Conservation (phyloP, 208 protist genomes). For the Acanthamoeba castellanii region DNA sequence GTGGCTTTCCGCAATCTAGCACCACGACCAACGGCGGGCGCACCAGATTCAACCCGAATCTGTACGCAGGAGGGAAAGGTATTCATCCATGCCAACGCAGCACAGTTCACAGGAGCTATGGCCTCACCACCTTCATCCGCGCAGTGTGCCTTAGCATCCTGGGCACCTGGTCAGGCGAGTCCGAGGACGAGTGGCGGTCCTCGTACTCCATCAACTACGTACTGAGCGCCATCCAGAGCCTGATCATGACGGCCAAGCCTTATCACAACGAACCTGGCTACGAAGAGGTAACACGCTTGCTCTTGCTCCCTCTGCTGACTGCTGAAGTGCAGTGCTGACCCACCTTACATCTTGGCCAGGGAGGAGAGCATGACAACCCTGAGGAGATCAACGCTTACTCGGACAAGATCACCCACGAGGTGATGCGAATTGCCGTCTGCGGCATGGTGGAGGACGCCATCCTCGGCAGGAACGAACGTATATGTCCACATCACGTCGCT, state of each 20-base stretch:
- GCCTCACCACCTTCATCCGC: background rate
- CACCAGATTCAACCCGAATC: constrained; percentile 76
- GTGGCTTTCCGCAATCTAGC: background rate
- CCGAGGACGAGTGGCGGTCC: constrained; percentile 77
- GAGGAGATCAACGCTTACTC: constrained; percentile 74
- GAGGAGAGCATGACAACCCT: background rate
- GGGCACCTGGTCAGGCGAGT: constrained; percentile 80
- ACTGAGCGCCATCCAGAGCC: constrained; percentile 74
- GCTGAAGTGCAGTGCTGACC: background rate
- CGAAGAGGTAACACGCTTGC: constrained; percentile 38
- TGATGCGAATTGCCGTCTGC: constrained; percentile 71
- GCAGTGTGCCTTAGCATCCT: constrained; percentile 78
- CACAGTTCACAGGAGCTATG: background rate
- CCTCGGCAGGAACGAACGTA: constrained; percentile 64
- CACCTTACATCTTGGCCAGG: background rate
- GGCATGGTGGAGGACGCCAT: constrained; percentile 74
- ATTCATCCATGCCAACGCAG: background rate
- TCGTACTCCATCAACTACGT: constrained; percentile 79
- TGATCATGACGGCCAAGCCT: constrained; percentile 78
- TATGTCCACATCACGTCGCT: background rate
- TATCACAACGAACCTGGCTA: constrained; percentile 81
- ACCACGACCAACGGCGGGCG: constrained; percentile 75
- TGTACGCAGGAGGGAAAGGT: constrained; percentile 77
- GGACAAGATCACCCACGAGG: constrained; percentile 77
- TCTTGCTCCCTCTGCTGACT: background rate